A percentile compares a stretch with the other conserved stretches of the same genome.
Conservation (phyloP, 192 early-diverging fungal genomes). For the Jimgerdemannia lactiflua region DNA sequence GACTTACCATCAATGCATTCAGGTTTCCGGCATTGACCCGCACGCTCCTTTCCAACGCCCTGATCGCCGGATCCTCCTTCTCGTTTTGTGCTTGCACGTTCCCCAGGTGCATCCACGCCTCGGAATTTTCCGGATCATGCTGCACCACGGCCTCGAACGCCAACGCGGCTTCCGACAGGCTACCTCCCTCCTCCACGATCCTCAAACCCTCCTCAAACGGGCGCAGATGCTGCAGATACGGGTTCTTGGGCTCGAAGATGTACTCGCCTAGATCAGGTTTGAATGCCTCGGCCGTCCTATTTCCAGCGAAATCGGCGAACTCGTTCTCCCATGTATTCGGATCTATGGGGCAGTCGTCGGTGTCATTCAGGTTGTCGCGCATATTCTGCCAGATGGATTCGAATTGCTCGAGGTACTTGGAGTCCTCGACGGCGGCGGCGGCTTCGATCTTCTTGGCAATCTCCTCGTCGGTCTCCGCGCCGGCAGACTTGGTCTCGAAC, state of each 20-base stretch:
- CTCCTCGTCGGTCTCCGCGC: constrained; percentile 20
- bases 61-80: constrained; percentile 92
- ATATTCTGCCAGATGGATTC: constrained; percentile 52
- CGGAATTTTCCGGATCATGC: constrained; percentile 71
- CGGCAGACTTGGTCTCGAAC: constrained; percentile 25
- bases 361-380: constrained; percentile 16
- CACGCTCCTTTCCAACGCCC: constrained; percentile 84
- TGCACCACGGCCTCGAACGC: constrained; percentile 91
- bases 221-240: constrained; percentile 55
- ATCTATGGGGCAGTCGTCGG: constrained; percentile 22
- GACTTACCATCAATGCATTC: constrained; percentile 56
- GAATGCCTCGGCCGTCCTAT: constrained; percentile 42
- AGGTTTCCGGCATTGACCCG: constrained; percentile 70
- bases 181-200: constrained; percentile 48
- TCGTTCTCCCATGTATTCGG: constrained; percentile 45
- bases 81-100: constrained; percentile 97
- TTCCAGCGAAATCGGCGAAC: constrained; percentile 41
- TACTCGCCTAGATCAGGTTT: constrained; percentile 75
- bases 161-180: constrained; percentile 85
- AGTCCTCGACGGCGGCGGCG: constrained; percentile 29
- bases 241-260: constrained; percentile 80
- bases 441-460: constrained; percentile 38
- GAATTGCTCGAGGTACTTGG: constrained; percentile 37
- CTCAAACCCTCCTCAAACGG: constrained; percentile 61
- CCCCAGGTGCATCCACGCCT: constrained; percentile 89